A percentile compares a stretch with the other conserved stretches of the same genome.
Evolutionary conservation across 352 stramenopile species (phyloP).

Genomic region (Globisporangium radiosum): DNA sequence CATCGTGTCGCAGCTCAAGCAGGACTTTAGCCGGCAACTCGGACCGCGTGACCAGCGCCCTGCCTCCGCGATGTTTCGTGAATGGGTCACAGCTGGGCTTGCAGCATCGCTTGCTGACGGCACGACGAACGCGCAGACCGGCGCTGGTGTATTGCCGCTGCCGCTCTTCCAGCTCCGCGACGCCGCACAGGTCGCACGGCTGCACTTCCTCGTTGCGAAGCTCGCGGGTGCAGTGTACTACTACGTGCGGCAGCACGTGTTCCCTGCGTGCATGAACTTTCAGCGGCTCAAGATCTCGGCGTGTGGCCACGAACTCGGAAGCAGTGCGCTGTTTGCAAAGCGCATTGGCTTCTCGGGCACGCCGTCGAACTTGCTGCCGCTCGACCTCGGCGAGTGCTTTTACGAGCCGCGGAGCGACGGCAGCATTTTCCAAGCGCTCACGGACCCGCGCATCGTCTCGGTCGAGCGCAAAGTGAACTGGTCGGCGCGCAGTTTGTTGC

Average conservation of each 20-base stretch:
- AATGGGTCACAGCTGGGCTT: conserved; percentile 61
- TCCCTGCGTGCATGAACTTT: conserved; percentile 99
- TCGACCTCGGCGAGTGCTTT: conserved; percentile 97
- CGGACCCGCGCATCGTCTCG: conserved; percentile 87
- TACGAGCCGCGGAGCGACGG: conserved; percentile 98
- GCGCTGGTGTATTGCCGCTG: conserved; percentile 83
- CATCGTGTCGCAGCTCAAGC: conserved; percentile 85
- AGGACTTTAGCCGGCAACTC: conserved; percentile 83
- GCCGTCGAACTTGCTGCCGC: conserved; percentile 97
- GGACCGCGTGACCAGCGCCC: conserved; percentile 76
- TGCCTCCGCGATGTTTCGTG: conserved; percentile 67
- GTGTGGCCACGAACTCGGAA: conserved; percentile 98
- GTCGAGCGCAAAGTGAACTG: conserved; percentile 82
- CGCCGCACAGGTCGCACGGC: conserved; percentile 91
- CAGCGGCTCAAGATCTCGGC: conserved; percentile 98
- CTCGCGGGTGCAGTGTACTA: conserved; percentile 95
- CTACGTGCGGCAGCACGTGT: conserved; percentile 97
- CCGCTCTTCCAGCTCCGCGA: conserved; percentile 97
- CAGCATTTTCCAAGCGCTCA: conserved; percentile 97
- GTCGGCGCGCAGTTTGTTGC: conserved; percentile 60
- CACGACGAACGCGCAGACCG: conserved; percentile 14
- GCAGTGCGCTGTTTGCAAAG: conserved; percentile 96
- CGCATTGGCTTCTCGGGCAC: conserved; percentile 99
- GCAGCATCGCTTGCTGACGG: conserved; percentile 16
- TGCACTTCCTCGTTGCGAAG: conserved; percentile 93